phyloP scores from a whole-genome alignment of 768 basidiomycete genomes.

The Phanerodontia chrysosporium region DNA sequence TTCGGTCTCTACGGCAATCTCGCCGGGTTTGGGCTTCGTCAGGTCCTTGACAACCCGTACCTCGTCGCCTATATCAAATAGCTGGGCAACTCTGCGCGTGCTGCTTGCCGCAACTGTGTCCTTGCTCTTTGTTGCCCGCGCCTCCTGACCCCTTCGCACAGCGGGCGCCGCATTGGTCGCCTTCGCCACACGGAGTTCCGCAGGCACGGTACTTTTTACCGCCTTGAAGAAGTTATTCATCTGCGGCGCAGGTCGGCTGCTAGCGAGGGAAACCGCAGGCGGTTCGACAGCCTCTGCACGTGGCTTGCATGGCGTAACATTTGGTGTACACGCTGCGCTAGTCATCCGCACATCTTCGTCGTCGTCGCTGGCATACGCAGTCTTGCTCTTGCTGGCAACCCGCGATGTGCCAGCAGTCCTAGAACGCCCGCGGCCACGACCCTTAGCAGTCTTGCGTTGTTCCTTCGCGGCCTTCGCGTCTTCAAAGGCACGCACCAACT shows the following conservation, averaged over 20 bases:
- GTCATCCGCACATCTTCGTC: not conserved
- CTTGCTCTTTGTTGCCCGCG: not conserved
- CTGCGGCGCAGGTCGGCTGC: not conserved
- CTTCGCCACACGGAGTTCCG: not conserved
- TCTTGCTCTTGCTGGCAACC: not conserved
- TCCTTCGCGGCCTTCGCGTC: constrained; percentile 51
- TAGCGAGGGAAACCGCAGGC: not conserved
- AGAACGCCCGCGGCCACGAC: not conserved
- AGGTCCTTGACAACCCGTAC: constrained; percentile 9
- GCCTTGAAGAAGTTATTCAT: constrained; percentile 3
- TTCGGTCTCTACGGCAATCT: not conserved
- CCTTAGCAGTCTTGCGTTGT: not conserved
- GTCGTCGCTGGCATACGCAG: not conserved
- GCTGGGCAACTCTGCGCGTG: not conserved
- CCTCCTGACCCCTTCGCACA: not conserved
- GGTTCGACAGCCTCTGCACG: not conserved
- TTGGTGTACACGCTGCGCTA: not conserved
- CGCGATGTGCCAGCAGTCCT: not conserved
- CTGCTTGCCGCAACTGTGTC: not conserved
- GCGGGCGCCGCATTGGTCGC: not conserved
- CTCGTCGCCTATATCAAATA: not conserved
- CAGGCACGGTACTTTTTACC: not conserved
- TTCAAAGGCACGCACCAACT: constrained; percentile 60
- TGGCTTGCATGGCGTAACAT: not conserved
- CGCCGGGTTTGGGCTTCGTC: not conserved